Evolutionary conservation across 169 alveolate species (phyloP), one percentile per base, ranked within the genome.

Genomic region (Eimeria mitis): DNA sequence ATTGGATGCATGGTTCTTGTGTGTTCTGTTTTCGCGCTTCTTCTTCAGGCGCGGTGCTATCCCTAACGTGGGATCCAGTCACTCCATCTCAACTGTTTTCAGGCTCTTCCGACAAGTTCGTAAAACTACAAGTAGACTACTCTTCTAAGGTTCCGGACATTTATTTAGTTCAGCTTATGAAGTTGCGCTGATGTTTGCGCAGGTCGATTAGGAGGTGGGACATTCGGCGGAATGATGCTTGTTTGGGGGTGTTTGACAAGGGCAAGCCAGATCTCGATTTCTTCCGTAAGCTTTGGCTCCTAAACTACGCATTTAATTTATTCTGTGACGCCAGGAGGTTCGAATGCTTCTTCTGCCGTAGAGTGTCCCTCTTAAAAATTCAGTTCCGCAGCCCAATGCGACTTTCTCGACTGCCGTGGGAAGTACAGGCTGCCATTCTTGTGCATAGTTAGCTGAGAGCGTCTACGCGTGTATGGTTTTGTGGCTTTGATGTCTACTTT

Each of bases 81-180:
- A 4, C 70, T 42, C 83, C 94, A 42, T 63, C 25, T n/a, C 94
- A 87, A 65, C 40, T 87, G 13, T 87, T 87, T 87, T 87, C 94
- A 44, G 94, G 94, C 28, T 87, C 94, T 87, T 87, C 68, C 42
- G 94, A 87, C 94, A 61, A 49, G 94, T 87, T 40, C 63, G 94
- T 63, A 75, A 9, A 28, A 31, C 59, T 44, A 14, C 54, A 28
- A 40, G 42, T 87, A 65, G 37, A 52, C 68, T 47, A 2, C 49
- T 23, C 2, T 63, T 25, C 42, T 14, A 63, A 28, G 47, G 2
- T 23, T 87, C 23, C 63, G 44, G 14, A 1, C 52, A 42, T n/a
- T n/a, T n/a, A 14, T 61, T 40, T 16, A 52, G 11, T 37, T n/a
- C n/a, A 47, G 83, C n/a, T 47, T 54, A 52, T 54, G 84, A 61